Conservation (phyloP, 371 early-diverging fungal species). For the Actinomucor elegans region DNA sequence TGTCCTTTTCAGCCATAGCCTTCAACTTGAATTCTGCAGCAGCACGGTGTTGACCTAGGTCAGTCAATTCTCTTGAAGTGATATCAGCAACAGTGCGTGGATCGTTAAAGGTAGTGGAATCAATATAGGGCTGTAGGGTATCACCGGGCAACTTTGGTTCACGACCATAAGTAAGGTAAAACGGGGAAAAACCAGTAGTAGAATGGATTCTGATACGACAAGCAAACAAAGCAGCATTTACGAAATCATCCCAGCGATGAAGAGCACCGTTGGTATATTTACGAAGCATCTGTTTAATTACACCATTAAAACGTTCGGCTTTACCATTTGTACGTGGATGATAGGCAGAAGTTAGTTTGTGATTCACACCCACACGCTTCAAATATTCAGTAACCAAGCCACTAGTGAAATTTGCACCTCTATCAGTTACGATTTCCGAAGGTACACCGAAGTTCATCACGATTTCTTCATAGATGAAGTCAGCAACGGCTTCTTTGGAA, state of each 20-base stretch:
- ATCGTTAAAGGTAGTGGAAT: not conserved
- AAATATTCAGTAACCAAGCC: conserved; percentile 8
- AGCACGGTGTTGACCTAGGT: not conserved
- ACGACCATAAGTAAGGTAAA: conserved; percentile 13
- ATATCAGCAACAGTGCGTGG: not conserved
- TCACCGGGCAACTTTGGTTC: conserved; percentile 17
- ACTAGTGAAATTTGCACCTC: conserved; percentile 34
- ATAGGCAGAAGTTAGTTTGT: conserved; percentile 13
- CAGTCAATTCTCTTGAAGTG: not conserved
- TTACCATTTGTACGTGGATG: conserved; percentile 27
- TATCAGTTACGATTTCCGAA: conserved; percentile 33
- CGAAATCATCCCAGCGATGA: conserved; percentile 14
- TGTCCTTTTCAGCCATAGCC: conserved; percentile 1
- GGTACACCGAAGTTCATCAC: conserved; percentile 34
- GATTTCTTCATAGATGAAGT: conserved; percentile 29
- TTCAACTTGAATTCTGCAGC: not conserved
- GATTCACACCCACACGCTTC: not conserved
- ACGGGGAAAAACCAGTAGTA: conserved; percentile 9
- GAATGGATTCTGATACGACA: not conserved
- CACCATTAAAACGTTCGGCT: conserved; percentile 14
- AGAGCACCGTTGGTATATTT: conserved; percentile 10
- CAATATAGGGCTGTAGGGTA: not conserved
- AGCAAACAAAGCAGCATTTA: conserved; percentile 9
- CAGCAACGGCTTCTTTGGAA: conserved; percentile 27
- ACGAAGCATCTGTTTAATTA: conserved; percentile 9